Percentiles rank a stretch among this genome's conserved stretches.
Conservation (phyloP, 139 green algal genomes). For the Asterochloris erici region DNA sequence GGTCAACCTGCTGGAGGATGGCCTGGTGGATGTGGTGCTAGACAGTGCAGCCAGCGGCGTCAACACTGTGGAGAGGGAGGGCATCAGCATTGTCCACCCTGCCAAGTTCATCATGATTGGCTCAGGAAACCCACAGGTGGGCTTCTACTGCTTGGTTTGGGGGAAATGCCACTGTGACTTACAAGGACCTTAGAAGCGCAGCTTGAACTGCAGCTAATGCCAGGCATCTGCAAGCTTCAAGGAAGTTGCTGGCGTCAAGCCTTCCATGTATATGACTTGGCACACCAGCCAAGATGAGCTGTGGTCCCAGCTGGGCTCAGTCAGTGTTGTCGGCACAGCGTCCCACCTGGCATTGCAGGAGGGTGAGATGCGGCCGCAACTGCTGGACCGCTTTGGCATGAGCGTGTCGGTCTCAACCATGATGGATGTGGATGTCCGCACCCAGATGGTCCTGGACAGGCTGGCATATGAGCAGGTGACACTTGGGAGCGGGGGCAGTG, state of each 20-base stretch:
- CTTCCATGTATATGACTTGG: neutral
- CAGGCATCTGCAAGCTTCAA: neutral
- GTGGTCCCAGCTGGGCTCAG: neutral
- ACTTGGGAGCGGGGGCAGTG: too few species aligned
- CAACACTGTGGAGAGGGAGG: constrained; percentile 97
- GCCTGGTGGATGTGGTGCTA: constrained; percentile 83
- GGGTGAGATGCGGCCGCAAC: constrained; percentile 91
- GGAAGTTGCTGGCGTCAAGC: neutral
- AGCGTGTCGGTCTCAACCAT: constrained; percentile 79
- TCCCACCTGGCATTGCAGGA: constrained; percentile 37
- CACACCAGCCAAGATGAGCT: neutral
- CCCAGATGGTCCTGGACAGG: constrained; percentile 84
- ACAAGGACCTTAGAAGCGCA: too few species aligned
- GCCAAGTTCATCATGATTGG: constrained; percentile 95
- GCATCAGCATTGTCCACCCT: constrained; percentile 86
- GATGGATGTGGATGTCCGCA: constrained; percentile 65
- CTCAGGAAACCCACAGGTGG: constrained; percentile 67
- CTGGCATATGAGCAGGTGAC: constrained; percentile 71
- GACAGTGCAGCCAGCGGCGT: constrained; percentile 71
- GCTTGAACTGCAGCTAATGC: neutral
- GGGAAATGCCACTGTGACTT: too few species aligned
- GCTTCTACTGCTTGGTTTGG: neutral
- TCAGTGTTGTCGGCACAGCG: neutral
- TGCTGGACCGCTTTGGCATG: constrained; percentile 94
- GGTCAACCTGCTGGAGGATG: constrained; percentile 83